These are phyloP conservation scores for Coniochaeta sp. DNA, from an alignment of 2,329 filamentous ascomycete species.

Conservation along the genomic window DNA sequence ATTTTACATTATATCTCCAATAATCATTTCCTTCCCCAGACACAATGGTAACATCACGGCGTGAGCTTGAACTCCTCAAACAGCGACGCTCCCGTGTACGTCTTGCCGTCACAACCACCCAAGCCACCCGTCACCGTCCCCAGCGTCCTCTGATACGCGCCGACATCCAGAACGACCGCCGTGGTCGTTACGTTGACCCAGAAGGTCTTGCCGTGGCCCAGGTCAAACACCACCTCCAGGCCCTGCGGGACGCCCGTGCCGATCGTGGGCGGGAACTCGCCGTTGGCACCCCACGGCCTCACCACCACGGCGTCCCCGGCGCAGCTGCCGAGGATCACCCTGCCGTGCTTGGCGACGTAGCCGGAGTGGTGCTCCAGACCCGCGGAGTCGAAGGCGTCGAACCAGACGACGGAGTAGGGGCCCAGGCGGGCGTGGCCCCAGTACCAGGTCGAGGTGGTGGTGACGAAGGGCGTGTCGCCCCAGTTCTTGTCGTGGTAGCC, in stretches of 20 bases:
- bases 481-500: constrained; percentile 43
- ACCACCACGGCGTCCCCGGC: not conserved
- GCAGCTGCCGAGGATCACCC: constrained; percentile 2
- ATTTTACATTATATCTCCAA: too few species aligned
- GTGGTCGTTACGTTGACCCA: not conserved
- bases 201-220: not conserved
- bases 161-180: not conserved
- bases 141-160: not conserved
- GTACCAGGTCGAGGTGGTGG: constrained; percentile 27
- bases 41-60: not conserved
- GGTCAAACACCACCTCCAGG: not conserved
- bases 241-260: not conserved
- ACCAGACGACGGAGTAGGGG: constrained; percentile 35
- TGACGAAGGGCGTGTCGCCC: constrained; percentile 26
- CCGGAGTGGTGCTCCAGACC: constrained; percentile 14
- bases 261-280: not conserved
- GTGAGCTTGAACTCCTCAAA: not conserved
- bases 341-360: constrained; percentile 22
- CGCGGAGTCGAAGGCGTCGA: constrained; percentile 21
- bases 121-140: not conserved
- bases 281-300: not conserved
- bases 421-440: constrained; percentile 36
- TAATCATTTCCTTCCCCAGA: too few species aligned
- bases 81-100: not conserved
- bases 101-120: not conserved